Conservation (phyloP, 768 basidiomycete species). For the Amanita rubescens region DNA sequence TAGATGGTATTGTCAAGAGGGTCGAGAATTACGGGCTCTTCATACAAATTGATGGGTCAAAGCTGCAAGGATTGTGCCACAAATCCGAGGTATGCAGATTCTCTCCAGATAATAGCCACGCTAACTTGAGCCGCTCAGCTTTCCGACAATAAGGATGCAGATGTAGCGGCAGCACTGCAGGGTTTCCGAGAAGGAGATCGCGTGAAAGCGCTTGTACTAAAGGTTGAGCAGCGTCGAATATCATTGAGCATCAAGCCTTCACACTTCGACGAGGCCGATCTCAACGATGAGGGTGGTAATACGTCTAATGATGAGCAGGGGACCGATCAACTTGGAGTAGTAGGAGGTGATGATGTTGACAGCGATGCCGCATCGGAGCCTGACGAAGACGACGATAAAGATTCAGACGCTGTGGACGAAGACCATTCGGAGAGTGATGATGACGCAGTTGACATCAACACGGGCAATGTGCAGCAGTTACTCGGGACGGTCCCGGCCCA, state of each 20-base stretch:
- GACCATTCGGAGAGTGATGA: conserved; percentile 3
- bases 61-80: conserved; percentile 87
- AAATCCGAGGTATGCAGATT: conserved; percentile 69
- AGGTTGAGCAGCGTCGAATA: conserved; percentile 68
- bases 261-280: conserved; percentile 48
- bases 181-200: conserved; percentile 83
- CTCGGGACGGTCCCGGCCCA: conserved; percentile 11
- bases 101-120: not conserved
- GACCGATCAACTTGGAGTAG: conserved; percentile 1
- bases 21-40: conserved; percentile 91
- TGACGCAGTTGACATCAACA: not conserved
- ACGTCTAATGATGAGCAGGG: conserved; percentile 10
- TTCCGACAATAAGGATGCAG: conserved; percentile 80
- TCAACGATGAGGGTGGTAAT: conserved; percentile 14
- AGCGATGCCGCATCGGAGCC: conserved; percentile 11
- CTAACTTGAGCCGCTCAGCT: conserved; percentile 41
- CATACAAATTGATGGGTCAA: conserved; percentile 79
- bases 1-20: conserved; percentile 71
- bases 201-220: conserved; percentile 71
- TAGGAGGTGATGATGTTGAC: conserved; percentile 17
- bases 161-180: conserved; percentile 67
- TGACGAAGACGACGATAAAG: conserved; percentile 9
- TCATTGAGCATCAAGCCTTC: conserved; percentile 90
- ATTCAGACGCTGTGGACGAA: not conserved
- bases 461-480: conserved; percentile 5